These are phyloP conservation scores for Podospora pseudoanserina DNA, from an alignment of 495 filamentous ascomycete genomes.

Conservation along the genomic window DNA sequence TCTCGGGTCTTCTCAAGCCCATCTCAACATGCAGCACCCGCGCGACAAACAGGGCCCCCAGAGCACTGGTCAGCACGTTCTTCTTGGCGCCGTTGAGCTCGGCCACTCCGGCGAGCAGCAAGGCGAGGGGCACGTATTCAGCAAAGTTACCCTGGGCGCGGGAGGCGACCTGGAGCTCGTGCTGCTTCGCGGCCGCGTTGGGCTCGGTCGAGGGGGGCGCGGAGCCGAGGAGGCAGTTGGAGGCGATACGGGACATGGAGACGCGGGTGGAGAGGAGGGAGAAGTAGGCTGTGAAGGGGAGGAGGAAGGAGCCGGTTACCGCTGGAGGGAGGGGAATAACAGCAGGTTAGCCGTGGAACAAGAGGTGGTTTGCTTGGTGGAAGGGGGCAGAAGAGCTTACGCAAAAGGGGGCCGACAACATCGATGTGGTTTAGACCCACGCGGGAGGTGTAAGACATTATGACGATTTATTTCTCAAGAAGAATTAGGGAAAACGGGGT, in stretches of 20 bases:
- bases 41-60: constrained; percentile 37
- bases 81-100: constrained; percentile 44
- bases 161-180: constrained; percentile 32
- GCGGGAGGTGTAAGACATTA: constrained; percentile 13
- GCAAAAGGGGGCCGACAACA: constrained; percentile 17
- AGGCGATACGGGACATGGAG: constrained; percentile 35
- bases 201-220: constrained; percentile 18
- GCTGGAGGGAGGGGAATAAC: constrained; percentile 24
- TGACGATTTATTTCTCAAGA: not conserved
- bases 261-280: constrained; percentile 41
- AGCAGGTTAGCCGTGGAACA: not conserved
- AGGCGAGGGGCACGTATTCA: constrained; percentile 41
- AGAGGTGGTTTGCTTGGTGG: not conserved
- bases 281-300: constrained; percentile 47
- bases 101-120: constrained; percentile 29
- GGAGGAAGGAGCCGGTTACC: constrained; percentile 43
- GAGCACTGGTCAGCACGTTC: constrained; percentile 32
- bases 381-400: constrained; percentile 1
- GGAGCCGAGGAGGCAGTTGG: constrained; percentile 36
- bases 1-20: constrained; percentile 30
- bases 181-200: constrained; percentile 25
- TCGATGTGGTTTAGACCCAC: constrained; percentile 18
- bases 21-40: constrained; percentile 41
- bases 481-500: not conserved
- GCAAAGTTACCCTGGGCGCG: constrained; percentile 42